Conservation (phyloP, 768 basidiomycete genomes). For the Rhizopogon vinicolor region DNA sequence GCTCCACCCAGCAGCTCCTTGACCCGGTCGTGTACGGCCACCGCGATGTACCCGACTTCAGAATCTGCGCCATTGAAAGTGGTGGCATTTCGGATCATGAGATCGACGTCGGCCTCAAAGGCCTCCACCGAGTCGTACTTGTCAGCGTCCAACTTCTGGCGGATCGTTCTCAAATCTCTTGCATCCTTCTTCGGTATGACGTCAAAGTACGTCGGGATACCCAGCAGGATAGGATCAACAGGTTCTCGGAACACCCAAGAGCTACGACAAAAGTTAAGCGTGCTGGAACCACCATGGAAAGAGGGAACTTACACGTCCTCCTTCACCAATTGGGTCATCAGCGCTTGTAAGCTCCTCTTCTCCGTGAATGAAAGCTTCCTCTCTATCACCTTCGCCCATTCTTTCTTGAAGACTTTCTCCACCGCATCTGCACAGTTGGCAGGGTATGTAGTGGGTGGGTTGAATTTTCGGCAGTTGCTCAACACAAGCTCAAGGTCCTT, state of each 20-base stretch:
- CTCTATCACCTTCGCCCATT: conserved; percentile 79
- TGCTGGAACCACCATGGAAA: neutral
- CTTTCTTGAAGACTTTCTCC: conserved; percentile 74
- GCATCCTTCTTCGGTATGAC: conserved; percentile 82
- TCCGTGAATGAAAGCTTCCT: conserved; percentile 72
- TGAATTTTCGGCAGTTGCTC: conserved; percentile 89
- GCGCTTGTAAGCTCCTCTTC: conserved; percentile 69
- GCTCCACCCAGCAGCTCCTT: conserved; percentile 48
- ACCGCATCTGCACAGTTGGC: conserved; percentile 65
- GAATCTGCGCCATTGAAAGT: conserved; percentile 83
- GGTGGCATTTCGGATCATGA: conserved; percentile 88
- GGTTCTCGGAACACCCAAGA: conserved; percentile 78
- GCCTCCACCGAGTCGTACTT: conserved; percentile 75
- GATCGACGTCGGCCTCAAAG: conserved; percentile 79
- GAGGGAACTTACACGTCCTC: conserved; percentile 57
- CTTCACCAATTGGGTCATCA: conserved; percentile 65
- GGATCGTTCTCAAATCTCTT: conserved; percentile 81
- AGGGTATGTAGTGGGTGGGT: conserved; percentile 76
- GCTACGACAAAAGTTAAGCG: conserved; percentile 27
- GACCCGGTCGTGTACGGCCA: conserved; percentile 44
- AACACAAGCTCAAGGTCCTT: conserved; percentile 81
- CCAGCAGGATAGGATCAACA: conserved; percentile 81
- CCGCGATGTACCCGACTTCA: conserved; percentile 66
- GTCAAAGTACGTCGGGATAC: conserved; percentile 86
- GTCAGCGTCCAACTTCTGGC: conserved; percentile 74